A percentile compares a stretch with the other conserved stretches of the same genome.
phyloP scores from a whole-genome alignment of 2,329 filamentous ascomycete genomes.

The Pseudogymnoascus sp. region DNA sequence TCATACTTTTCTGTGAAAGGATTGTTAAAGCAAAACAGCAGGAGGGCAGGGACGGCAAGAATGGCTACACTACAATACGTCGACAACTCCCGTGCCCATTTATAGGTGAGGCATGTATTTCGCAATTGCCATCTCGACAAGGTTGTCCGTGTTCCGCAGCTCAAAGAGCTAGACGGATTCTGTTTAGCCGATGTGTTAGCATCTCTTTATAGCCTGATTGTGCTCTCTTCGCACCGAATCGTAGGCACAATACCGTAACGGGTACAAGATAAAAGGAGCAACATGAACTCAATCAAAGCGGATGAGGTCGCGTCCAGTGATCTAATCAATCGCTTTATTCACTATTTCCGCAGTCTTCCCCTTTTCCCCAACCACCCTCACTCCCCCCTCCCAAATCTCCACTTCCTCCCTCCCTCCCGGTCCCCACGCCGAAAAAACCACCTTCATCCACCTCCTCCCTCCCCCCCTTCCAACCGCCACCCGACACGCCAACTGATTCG shows the following conservation, averaged over 20 bases:
- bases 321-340: not conserved
- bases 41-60: not conserved
- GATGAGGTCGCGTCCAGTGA: not conserved
- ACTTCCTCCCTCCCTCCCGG: slow-evolving; percentile 55
- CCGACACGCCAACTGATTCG: slow-evolving; percentile 76
- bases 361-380: slow-evolving; percentile 30
- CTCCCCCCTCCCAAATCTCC: slow-evolving; percentile 62
- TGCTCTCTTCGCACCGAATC: not conserved
- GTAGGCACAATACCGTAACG: not conserved
- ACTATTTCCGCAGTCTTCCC: not conserved
- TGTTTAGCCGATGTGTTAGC: not conserved
- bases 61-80: not conserved
- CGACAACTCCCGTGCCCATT: not conserved
- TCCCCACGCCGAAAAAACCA: slow-evolving; percentile 80
- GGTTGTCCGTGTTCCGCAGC: not conserved
- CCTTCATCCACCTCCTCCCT: slow-evolving; percentile 75
- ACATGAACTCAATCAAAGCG: not conserved
- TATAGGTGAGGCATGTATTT: not conserved
- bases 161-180: not conserved
- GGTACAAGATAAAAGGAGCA: not conserved
- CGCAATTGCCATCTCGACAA: not conserved
- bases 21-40: not conserved
- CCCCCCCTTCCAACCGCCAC: slow-evolving; percentile 62
- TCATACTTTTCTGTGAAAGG: not conserved
- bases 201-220: not conserved